Conservation (phyloP, 129 eudicot genomes). For the Artemisia tridentata region DNA sequence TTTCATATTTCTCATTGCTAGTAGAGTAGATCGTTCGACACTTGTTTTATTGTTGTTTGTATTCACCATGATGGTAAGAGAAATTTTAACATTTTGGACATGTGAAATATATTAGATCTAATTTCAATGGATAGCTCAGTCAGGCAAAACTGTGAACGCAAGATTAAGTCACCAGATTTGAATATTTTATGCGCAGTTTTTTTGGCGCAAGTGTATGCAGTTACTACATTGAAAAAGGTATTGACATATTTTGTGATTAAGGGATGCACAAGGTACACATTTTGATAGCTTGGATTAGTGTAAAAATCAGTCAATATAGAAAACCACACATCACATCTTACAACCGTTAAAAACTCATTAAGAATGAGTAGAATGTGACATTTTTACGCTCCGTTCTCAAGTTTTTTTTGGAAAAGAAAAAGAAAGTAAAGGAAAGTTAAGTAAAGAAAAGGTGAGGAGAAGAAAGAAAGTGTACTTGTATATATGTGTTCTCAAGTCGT, state of each 20-base stretch:
- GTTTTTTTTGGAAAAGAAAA: too few species aligned
- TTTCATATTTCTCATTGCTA: neutral
- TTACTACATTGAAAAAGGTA: neutral
- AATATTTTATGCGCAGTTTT: too few species aligned
- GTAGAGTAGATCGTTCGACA: neutral
- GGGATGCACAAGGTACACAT: neutral
- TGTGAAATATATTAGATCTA: too few species aligned
- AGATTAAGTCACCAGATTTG: too few species aligned
- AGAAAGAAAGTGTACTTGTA: too few species aligned
- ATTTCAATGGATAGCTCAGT: too few species aligned
- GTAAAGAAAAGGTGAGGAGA: too few species aligned
- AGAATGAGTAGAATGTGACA: neutral
- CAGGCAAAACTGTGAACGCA: too few species aligned
- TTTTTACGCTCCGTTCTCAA: too few species aligned
- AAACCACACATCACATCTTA: neutral
- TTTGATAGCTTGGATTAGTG: neutral
- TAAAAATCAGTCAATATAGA: too few species aligned
- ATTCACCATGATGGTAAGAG: neutral
- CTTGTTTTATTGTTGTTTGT: neutral
- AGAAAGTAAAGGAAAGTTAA: too few species aligned
- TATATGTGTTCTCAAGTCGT: too few species aligned
- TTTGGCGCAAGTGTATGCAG: neutral
- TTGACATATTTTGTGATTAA: neutral
- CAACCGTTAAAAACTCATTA: neutral
- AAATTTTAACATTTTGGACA: neutral